Percentiles rank a stretch among this genome's conserved stretches.
Conservation (phyloP, 495 filamentous ascomycete genomes). For the Penicillium bovifimosum region DNA sequence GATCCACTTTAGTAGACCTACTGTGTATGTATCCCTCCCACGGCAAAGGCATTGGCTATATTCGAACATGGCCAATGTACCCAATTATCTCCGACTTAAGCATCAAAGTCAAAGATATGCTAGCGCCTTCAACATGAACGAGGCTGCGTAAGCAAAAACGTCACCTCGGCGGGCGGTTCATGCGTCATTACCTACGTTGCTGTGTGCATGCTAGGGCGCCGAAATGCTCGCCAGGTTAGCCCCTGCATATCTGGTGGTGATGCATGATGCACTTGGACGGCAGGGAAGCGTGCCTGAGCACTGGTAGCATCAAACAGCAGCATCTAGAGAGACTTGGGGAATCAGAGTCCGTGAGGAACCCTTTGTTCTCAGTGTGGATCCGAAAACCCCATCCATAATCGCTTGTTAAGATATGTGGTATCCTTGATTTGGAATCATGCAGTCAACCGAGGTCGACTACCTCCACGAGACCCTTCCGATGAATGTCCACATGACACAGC, state of each 20-base stretch:
- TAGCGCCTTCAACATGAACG: not conserved
- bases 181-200: slow-evolving; percentile 4
- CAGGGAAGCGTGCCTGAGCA: too few species aligned
- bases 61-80: not conserved
- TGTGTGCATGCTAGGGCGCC: not conserved
- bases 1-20: too few species aligned
- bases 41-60: too few species aligned
- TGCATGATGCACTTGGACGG: not conserved
- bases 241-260: slow-evolving; percentile 22
- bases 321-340: too few species aligned
- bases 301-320: too few species aligned
- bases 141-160: slow-evolving; percentile 26
- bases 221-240: slow-evolving; percentile 13
- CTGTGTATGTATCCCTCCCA: too few species aligned
- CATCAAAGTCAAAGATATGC: not conserved
- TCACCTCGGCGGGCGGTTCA: slow-evolving; percentile 11
- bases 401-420: not conserved
- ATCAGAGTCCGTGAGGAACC: too few species aligned
- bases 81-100: not conserved
- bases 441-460: too few species aligned
- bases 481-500: slow-evolving; percentile 5
- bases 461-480: not conserved
- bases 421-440: too few species aligned
- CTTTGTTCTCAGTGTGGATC: too few species aligned
- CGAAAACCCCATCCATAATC: too few species aligned